These are phyloP conservation scores for Tetracladium setigerum DNA, from an alignment of 495 filamentous ascomycete species.

Conservation along the genomic window DNA sequence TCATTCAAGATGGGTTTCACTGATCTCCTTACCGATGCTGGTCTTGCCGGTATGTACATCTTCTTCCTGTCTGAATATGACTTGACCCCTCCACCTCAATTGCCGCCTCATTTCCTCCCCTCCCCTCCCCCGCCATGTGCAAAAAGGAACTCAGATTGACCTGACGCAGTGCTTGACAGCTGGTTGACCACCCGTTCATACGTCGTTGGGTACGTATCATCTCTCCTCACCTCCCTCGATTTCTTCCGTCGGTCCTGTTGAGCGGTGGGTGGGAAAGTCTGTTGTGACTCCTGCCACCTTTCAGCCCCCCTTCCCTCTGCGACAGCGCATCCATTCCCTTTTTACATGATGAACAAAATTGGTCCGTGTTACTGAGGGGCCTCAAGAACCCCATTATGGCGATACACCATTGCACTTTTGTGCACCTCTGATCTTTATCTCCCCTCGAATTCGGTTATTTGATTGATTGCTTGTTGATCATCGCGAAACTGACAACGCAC, in stretches of 20 bases:
- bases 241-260: conserved; percentile 7
- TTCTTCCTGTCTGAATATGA: not conserved
- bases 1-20: conserved; percentile 76
- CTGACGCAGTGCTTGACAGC: conserved; percentile 73
- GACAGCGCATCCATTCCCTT: conserved; percentile 4
- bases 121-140: not conserved
- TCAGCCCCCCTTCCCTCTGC: conserved; percentile 1
- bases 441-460: conserved; percentile 11
- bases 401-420: conserved; percentile 62
- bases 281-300: not conserved
- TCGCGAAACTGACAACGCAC: conserved; percentile 25
- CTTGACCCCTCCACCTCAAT: not conserved
- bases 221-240: conserved; percentile 15
- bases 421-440: conserved; percentile 68
- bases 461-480: conserved; percentile 5
- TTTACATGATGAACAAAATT: conserved; percentile 80
- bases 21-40: conserved; percentile 82
- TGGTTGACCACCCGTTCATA: conserved; percentile 89
- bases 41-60: conserved; percentile 79
- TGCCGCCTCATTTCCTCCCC: not conserved
- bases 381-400: conserved; percentile 92
- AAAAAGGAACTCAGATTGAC: conserved; percentile 29
- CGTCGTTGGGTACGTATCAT: conserved; percentile 73
- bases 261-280: not conserved
- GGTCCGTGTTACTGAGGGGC: conserved; percentile 99